A percentile compares a stretch with the other conserved stretches of the same genome.
phyloP scores from a whole-genome alignment of 192 early-diverging fungal species.

The Cetraspora pellucida region DNA sequence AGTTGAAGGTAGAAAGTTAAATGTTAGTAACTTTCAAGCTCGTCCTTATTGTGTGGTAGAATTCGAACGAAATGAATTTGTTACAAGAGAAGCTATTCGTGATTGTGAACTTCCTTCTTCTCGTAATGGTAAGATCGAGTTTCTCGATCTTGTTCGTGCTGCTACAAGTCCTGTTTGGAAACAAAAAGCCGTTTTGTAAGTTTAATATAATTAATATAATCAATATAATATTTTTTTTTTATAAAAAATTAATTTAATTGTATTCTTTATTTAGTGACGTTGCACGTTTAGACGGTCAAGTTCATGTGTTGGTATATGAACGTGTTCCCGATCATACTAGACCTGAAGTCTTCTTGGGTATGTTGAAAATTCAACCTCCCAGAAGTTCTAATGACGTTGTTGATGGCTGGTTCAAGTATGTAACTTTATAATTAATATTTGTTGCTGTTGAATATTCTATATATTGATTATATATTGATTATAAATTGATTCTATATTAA shows the following conservation, averaged over 20 bases:
- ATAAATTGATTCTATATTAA: background rate
- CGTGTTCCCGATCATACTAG: constrained; percentile 32
- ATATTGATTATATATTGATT: background rate
- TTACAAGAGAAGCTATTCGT: constrained; percentile 29
- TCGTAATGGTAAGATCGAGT: constrained; percentile 22
- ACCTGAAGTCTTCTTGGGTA: constrained; percentile 48
- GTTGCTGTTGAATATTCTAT: background rate
- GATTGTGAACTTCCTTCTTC: constrained; percentile 1
- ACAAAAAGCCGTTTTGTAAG: constrained; percentile 26
- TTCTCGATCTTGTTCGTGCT: constrained; percentile 30
- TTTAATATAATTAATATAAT: background rate
- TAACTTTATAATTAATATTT: background rate
- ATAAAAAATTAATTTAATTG: no score
- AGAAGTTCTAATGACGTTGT: constrained; percentile 46
- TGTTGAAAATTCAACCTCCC: constrained; percentile 46
- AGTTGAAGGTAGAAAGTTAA: constrained; percentile 28
- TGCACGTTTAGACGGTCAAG: constrained; percentile 24
- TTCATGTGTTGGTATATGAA: constrained; percentile 28
- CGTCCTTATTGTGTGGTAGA: constrained; percentile 28
- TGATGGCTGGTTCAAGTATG: constrained; percentile 49
- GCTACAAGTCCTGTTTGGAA: constrained; percentile 30
- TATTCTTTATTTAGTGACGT: constrained; percentile 30
- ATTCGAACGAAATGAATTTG: constrained; percentile 28
- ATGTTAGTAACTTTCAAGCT: constrained; percentile 26
- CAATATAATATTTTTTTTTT: no score